Evolutionary conservation across 1,284 basidiomycete species (phyloP).

Genomic region (Rhizopogon parksii): DNA sequence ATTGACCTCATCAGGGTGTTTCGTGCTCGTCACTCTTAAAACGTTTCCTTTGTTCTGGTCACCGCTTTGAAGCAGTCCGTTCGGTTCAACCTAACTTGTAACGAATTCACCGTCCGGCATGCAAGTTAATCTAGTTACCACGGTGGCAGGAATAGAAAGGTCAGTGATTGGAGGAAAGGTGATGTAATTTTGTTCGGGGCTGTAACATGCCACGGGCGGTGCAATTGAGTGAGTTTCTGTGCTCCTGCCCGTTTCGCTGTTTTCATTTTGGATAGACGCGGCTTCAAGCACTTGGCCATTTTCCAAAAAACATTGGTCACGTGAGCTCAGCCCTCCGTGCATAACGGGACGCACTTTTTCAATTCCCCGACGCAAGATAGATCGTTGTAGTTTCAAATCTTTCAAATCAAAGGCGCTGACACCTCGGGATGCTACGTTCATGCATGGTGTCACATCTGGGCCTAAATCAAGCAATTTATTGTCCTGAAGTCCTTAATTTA

Average conservation of each 20-base stretch:
- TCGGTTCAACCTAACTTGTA: not conserved
- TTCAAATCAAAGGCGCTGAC: constrained; percentile 18
- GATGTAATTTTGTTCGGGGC: not conserved
- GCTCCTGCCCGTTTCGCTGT: not conserved
- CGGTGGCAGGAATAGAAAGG: not conserved
- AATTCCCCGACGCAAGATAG: not conserved
- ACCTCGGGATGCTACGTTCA: constrained; percentile 2
- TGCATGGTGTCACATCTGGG: constrained; percentile 19
- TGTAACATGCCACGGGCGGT: not conserved
- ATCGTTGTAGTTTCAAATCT: constrained; percentile 9
- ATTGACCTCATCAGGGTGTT: not conserved
- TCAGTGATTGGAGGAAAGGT: not conserved
- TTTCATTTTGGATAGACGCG: not conserved
- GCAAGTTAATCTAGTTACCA: not conserved
- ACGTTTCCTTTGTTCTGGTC: not conserved
- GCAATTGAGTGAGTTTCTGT: not conserved
- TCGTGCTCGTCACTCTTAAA: not conserved
- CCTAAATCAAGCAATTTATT: constrained; percentile 18
- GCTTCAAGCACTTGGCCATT: not conserved
- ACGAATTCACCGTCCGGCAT: not conserved
- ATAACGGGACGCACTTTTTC: not conserved
- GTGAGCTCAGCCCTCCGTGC: not conserved
- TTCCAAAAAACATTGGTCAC: not conserved
- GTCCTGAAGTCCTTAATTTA: constrained; percentile 10
- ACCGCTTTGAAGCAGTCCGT: not conserved